Conservation (phyloP, 2,329 filamentous ascomycete genomes). For the Herpotrichia juniperi region DNA sequence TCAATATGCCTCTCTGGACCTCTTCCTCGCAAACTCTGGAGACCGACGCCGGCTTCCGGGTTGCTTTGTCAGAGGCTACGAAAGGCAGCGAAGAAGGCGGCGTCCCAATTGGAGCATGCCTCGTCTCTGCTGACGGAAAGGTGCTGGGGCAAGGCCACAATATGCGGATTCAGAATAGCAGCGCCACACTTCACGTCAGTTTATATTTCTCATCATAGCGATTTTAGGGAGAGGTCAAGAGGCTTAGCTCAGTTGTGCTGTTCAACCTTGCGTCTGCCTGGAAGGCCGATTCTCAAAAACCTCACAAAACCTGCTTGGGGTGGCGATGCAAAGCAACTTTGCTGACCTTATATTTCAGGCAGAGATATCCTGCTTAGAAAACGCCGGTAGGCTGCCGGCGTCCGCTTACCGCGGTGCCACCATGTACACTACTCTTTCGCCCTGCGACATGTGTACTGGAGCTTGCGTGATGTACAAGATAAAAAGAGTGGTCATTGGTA, state of each 20-base stretch:
- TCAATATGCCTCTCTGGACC: slow-evolving; percentile 1
- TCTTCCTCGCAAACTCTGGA: slow-evolving; percentile 25
- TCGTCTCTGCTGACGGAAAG: slow-evolving; percentile 72
- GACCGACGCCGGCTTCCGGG: slow-evolving; percentile 57
- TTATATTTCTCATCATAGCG: not conserved
- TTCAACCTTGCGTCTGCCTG: too few relatives aligned
- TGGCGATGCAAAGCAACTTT: not conserved
- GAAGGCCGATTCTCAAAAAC: not conserved
- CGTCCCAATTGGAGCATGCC: slow-evolving; percentile 63
- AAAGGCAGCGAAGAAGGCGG: slow-evolving; percentile 62
- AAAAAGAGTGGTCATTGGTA: slow-evolving; percentile 72
- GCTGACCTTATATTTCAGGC: slow-evolving; percentile 56
- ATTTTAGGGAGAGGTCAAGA: not conserved
- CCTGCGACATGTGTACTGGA: slow-evolving; percentile 83
- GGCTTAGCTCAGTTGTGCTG: not conserved
- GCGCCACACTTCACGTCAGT: slow-evolving; percentile 73
- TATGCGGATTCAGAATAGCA: slow-evolving; percentile 74
- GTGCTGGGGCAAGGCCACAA: slow-evolving; percentile 77
- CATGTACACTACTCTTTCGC: slow-evolving; percentile 84
- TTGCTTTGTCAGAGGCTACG: slow-evolving; percentile 63
- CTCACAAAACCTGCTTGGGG: not conserved
- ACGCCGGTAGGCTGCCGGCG: slow-evolving; percentile 73
- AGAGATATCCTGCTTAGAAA: slow-evolving; percentile 77
- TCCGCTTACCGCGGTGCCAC: slow-evolving; percentile 72
- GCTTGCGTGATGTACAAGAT: slow-evolving; percentile 79